These are phyloP conservation scores for Kluyveromyces siamensis DNA, from an alignment of 805 yeast genomes.

Conservation along the genomic window DNA sequence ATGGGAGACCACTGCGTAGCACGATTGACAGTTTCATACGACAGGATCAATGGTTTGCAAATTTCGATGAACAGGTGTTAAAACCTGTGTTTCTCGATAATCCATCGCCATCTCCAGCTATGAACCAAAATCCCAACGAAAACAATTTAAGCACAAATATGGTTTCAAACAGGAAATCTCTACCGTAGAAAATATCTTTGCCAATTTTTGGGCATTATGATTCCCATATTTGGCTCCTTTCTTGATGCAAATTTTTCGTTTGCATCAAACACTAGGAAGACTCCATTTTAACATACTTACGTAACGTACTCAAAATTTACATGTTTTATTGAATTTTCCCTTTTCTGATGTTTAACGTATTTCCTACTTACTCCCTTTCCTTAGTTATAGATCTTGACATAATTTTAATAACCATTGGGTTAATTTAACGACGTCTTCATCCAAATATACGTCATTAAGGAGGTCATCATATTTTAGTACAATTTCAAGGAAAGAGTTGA, in stretches of 20 bases:
- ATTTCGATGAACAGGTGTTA: constrained; percentile 86
- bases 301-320: background rate
- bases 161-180: background rate
- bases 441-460: constrained; percentile 54
- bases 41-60: constrained; percentile 75
- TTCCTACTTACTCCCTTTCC: background rate
- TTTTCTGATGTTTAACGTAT: background rate
- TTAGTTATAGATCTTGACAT: constrained; percentile 7
- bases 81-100: constrained; percentile 83
- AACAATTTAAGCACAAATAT: background rate
- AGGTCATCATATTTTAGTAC: constrained; percentile 55
- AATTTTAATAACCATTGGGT: constrained; percentile 67
- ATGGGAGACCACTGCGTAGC: constrained; percentile 10
- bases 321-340: background rate
- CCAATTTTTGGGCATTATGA: background rate
- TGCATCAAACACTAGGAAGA: background rate
- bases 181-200: background rate
- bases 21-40: constrained; percentile 18
- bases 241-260: background rate
- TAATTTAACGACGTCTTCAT: constrained; percentile 53
- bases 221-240: background rate
- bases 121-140: background rate
- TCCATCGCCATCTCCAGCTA: constrained; percentile 3
- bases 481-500: constrained; percentile 55
- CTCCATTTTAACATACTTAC: background rate